Evolutionary conservation across 2,329 filamentous ascomycete genomes (phyloP).

Genomic region (Podosphaera fusca): DNA sequence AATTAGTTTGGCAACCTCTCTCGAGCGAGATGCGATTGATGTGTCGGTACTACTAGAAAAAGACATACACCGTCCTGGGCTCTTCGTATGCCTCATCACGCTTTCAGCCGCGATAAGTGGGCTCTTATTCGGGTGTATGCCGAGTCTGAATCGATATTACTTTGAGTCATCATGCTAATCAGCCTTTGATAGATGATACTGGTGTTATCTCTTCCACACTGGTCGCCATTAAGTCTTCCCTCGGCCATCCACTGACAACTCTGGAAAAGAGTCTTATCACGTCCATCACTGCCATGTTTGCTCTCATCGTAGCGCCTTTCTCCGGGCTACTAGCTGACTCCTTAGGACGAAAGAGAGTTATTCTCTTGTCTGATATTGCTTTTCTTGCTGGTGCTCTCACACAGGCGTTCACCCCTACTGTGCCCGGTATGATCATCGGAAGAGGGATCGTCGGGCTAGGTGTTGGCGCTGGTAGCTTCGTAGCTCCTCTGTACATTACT

Average conservation of each 20-base stretch:
- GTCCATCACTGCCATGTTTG: conserved; percentile 43
- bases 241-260: conserved; percentile 31
- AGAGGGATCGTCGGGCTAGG: conserved; percentile 47
- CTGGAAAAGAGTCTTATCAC: conserved; percentile 50
- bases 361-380: conserved; percentile 39
- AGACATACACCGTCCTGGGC: conserved; percentile 15
- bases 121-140: conserved; percentile 42
- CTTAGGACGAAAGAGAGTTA: conserved; percentile 36
- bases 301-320: conserved; percentile 38
- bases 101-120: conserved; percentile 43
- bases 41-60: conserved; percentile 6
- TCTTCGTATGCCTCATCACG: conserved; percentile 38
- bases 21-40: not conserved
- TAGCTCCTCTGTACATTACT: conserved; percentile 70
- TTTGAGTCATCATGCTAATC: not conserved
- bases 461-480: conserved; percentile 56
- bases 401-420: conserved; percentile 35
- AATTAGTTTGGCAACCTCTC: not conserved
- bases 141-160: not conserved
- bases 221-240: conserved; percentile 36
- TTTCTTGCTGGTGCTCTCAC: conserved; percentile 44
- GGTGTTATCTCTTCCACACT: conserved; percentile 45
- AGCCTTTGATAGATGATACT: conserved; percentile 9
- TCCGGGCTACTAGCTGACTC: conserved; percentile 40
- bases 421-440: conserved; percentile 42